phyloP scores from a whole-genome alignment of 208 protist species.

The Endotrypanum monterogeii region DNA sequence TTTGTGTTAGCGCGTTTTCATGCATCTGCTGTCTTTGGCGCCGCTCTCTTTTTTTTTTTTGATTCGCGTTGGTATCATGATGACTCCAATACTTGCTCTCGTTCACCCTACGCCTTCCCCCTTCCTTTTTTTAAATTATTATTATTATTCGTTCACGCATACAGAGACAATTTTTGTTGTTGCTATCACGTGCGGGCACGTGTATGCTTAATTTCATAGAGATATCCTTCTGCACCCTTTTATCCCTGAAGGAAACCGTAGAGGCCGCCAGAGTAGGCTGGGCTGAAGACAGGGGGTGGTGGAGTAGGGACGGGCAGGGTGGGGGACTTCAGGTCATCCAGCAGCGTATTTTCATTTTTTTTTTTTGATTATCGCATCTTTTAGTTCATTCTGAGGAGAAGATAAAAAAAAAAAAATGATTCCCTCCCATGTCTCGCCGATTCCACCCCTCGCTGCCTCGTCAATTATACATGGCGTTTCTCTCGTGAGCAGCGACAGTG shows the following conservation, averaged over 20 bases:
- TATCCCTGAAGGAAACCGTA: neutral
- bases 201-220: neutral
- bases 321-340: no score
- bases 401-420: neutral
- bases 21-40: constrained; percentile 13
- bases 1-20: constrained; percentile 9
- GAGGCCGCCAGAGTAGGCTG: neutral
- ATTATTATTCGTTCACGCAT: constrained; percentile 17
- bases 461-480: neutral
- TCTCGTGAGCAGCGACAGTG: neutral
- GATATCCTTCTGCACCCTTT: neutral
- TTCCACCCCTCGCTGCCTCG: neutral
- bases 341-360: no score
- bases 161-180: constrained; percentile 15
- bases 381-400: neutral
- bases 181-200: constrained; percentile 7
- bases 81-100: no score
- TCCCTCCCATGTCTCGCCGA: neutral
- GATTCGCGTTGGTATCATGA: neutral
- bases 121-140: no score
- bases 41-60: neutral
- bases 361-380: no score
- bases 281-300: neutral
- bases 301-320: neutral
- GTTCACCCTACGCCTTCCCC: no score